Conservation (phyloP, 495 filamentous ascomycete species). For the Penicillium ochrochloron region DNA sequence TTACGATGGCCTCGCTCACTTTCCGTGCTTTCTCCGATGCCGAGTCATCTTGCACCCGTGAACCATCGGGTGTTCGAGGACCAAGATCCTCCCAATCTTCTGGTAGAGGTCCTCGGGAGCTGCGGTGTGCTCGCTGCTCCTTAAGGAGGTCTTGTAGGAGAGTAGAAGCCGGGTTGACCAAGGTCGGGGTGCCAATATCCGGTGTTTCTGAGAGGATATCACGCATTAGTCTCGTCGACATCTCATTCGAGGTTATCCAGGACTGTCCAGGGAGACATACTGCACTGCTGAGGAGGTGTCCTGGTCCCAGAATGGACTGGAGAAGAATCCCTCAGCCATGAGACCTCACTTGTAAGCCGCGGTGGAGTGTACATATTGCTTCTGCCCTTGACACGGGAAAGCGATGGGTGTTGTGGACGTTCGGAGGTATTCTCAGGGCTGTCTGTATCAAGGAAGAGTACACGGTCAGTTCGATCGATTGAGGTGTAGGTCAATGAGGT, state of each 20-base stretch:
- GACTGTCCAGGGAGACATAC: slow-evolving; percentile 19
- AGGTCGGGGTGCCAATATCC: slow-evolving; percentile 33
- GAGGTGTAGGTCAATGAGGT: background rate
- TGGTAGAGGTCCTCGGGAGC: slow-evolving; percentile 33
- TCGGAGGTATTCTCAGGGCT: slow-evolving; percentile 27
- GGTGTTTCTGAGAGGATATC: slow-evolving; percentile 31
- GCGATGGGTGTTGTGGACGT: slow-evolving; percentile 40
- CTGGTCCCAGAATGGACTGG: slow-evolving; percentile 23
- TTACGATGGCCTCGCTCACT: slow-evolving; percentile 29
- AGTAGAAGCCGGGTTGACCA: slow-evolving; percentile 51
- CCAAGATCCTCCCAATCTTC: slow-evolving; percentile 32
- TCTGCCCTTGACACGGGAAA: slow-evolving; percentile 45
- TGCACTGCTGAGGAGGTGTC: slow-evolving; percentile 30
- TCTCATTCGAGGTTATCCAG: background rate
- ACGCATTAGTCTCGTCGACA: background rate
- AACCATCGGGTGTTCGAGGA: slow-evolving; percentile 39
- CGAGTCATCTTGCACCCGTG: slow-evolving; percentile 39
- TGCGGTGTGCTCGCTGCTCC: slow-evolving; percentile 51
- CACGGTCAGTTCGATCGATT: slow-evolving; percentile 1
- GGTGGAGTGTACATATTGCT: slow-evolving; percentile 46
- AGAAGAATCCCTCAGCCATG: slow-evolving; percentile 45
- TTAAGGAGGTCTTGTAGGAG: slow-evolving; percentile 53
- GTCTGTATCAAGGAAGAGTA: background rate
- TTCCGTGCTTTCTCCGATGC: slow-evolving; percentile 44
- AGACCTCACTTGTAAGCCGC: slow-evolving; percentile 35